Base-by-base conservation (phyloP, 352 stramenopile genomes). In the Pythium rhizo-oryzae region DNA sequence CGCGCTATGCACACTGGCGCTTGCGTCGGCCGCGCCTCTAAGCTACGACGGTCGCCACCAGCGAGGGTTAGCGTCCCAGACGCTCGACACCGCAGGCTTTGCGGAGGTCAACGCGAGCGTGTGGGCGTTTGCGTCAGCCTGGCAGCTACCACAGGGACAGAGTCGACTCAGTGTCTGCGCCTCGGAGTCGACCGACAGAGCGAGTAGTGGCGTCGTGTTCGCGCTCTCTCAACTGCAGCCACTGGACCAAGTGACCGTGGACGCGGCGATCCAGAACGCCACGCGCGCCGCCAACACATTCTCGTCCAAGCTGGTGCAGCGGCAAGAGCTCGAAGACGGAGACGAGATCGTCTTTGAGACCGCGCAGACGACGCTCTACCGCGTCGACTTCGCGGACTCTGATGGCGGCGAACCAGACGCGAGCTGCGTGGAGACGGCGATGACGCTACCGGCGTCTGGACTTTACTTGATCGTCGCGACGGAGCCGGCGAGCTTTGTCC, bases 401-500 rank as follows among this genome's bases (percentile, higher is more conserved):
- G 24, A 63, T 0, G 43, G 24, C 11, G 35, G 13, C 8, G 35
- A 41, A 41, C 8, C 43, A 4, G 43, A 55, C 24, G 23, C 53
- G 8, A 44, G 30, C 4, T 75, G 57, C 21, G 51, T 71, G 2
- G 35, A 53, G 2, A 59, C 43, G 18, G 24, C 24, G 2, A 35
- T 72, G 9, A 56, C 39, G n/a, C 19, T 71, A 13, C 15, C 51
- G 5, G 37, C 23, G 1, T 50, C 43, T n/a, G 61, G 56, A 5
- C 21, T 35, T 16, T 68, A 67, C 46, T 63, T 75, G 50, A 24
- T 75, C 19, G 63, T 72, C 24, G 58, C 59, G 12, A 75, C 39
- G 52, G 58, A 2, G 24, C 8, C n/a, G 59, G 64, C 30, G 68
- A 69, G 25, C 35, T 62, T 19, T 49, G 28, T 18, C 0, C 13